Evolutionary conservation across 2,329 filamentous ascomycete genomes (phyloP), one percentile per base, ranked within the genome.

Genomic region (Teratosphaeria nubilosa): DNA sequence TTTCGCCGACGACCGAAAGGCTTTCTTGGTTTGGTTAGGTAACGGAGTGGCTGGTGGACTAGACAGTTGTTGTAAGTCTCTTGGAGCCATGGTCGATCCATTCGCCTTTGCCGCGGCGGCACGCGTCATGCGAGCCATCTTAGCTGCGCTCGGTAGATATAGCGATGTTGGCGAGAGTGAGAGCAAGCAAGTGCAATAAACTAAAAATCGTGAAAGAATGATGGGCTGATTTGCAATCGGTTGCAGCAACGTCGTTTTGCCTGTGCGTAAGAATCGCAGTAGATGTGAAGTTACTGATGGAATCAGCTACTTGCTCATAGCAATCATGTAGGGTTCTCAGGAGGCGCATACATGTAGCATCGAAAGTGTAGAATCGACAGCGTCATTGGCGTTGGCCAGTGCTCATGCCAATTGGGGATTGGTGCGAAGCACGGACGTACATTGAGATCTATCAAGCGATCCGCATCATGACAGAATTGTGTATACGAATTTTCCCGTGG

Each of bases 11-110:
- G 41, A 48, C 1, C 41, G 41, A 22, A 16, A 22, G n/a, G 41
- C 16, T 48, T 48, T 48, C n/a, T 22, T 48, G 41, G n/a, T 20
- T 16, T 48, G 41, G 5, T 48, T 22, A n/a, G n/a, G 20, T 10
- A n/a, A 48, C 20, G 41, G 74, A 11, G 74, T 77, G 50, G 69
- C 62, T 20, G 75, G 73, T 55, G 74, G 73, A 61, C 75, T 78
- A 32, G 76, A 77, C 3, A 77, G 64, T 59, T 78, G 74, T 48
- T 71, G 62, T 16, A n/a, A 52, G n/a, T 51, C 14, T 41, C 24
- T 51, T 37, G 13, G 7, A 34, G 9, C 25, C 45, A 52, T 31
- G n/a, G 16, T 32, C n/a, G 51, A 22, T 25, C 32, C 31, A 13
- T 50, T 59, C 9, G 59, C 60, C 34, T 59, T 64, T 16, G 65